Evolutionary conservation across 176 grass and related monocot species (phyloP).

Genomic region (Aegilops tauschii): DNA sequence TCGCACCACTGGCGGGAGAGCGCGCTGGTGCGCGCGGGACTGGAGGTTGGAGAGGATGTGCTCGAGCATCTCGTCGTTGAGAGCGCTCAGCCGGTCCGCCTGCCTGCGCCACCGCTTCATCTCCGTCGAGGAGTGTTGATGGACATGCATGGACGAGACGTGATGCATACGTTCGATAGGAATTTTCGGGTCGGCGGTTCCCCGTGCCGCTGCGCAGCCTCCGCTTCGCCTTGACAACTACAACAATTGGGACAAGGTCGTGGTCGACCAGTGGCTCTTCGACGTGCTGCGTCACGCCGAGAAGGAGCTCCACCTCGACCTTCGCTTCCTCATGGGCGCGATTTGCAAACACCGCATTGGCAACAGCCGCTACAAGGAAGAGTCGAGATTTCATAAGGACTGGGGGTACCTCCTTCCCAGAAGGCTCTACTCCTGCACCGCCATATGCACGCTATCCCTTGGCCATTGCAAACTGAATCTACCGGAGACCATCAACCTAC

Average conservation of each 20-base stretch:
- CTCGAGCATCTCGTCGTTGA: neutral
- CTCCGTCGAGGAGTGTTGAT: neutral
- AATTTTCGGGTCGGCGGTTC: neutral
- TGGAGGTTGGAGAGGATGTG: neutral
- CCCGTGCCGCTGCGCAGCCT: neutral
- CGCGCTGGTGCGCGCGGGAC: neutral
- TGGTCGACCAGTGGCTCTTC: neutral
- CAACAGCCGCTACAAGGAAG: neutral
- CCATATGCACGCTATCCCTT: neutral
- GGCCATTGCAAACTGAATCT: neutral
- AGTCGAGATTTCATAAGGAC: neutral
- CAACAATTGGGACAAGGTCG: neutral
- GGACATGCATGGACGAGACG: neutral
- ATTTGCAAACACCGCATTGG: neutral
- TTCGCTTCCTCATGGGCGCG: neutral
- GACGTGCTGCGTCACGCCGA: neutral
- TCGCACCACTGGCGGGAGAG: neutral
- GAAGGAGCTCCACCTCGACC: neutral
- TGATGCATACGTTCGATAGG: neutral
- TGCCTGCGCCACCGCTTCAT: neutral
- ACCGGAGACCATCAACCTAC: neutral
- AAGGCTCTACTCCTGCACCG: neutral
- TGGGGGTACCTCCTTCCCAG: neutral
- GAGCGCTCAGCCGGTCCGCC: constrained; percentile 9
- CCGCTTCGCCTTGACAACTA: neutral